Evolutionary conservation across 495 filamentous ascomycete genomes (phyloP), one percentile per base, ranked within the genome.

Genomic region (Lentithecium fluviatile): DNA sequence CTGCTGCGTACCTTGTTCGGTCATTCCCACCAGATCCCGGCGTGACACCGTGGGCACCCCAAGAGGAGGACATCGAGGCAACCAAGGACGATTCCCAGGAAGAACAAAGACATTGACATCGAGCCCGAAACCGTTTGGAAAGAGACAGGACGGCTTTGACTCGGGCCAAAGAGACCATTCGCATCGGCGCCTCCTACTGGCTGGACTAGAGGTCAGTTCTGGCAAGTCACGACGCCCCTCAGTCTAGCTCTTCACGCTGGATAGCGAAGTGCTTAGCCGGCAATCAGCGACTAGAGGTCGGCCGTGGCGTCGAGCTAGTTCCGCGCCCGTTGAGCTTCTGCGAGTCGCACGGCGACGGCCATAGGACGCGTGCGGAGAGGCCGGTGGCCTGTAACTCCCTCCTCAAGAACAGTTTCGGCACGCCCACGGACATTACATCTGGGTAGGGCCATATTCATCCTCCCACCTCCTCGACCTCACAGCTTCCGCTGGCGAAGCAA

Each of bases 251-350:
- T 6, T 42, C 15, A 25, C 12, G 19, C 45, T 46, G 40, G 58
- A 58, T 45, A 58, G 52, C 52, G 58, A 58, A 49, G 46, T 23
- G 15, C 29, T 32, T 57, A 40, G 45, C 40, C 26, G 52, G 43
- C 37, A 48, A 23, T 21, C 53, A 52, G 58, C 46, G 49, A 45
- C 49, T 50, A 38, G 50, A 42, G 49, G n/a, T 46, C 17, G 34
- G 46, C 36, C 26, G 61, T 64, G 54, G 62, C 49, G 55, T 60
- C 42, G 54, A 58, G 37, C 53, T 24, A 56, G 59, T 46, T 57
- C 60, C 7, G 46, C 60, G 60, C 60, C 58, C 62, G 55, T 59
- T 65, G 56, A 60, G 36, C 49, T 26, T 26, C 56, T 47, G 49
- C 47, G n/a, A n/a, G n/a, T n/a, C n/a, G n/a, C n/a, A n/a, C n/a